Evolutionary conservation across 345 rosid genomes (phyloP), one percentile per base, ranked within the genome.

Genomic region (Hypericum androsaemum): DNA sequence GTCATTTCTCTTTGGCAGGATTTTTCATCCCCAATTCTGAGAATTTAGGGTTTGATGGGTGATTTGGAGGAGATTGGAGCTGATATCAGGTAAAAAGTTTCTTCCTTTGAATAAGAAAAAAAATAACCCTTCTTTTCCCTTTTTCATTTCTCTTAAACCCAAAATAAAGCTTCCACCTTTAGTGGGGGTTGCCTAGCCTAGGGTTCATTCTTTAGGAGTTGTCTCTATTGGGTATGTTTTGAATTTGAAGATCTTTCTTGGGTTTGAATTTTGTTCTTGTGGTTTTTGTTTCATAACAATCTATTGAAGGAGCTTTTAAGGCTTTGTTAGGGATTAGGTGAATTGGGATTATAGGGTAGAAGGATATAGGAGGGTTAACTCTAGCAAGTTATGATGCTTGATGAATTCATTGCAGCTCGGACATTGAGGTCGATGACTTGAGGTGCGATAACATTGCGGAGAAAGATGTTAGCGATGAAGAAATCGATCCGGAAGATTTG

Each of bases 391-490:
- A 13, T 48, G 52, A 48, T 48, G 52, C 5, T 59, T 13, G 38
- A 13, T 54, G 11, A 42, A 12, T 50, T 16, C 8, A 10, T 46
- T 17, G 39, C 64, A 73, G 84, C 52, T 78, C 82, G 43, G 95
- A 85, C 53, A 69, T 77, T 16, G 89, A 86, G 58, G 73, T 61
- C 28, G 97, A 83, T 64, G 95, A 86, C 58, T 62, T 82, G 42
- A 79, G 82, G 73, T 77, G 80, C 53, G 95, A 77, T 10, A 85
- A 80, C 68, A 81, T 88, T 8, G 82, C 76, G 0, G 99, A 88
- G 70, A 90, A 83, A 58, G 99, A 94, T 74, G 94, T 88, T 3
- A 88, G 94, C 7, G 99, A 94, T 17, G 99, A 94, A 48, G 99
- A 94, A 71, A 88, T 94, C 15, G 95, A 94, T 14, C 67, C 89